Evolutionary conservation across 1,284 basidiomycete genomes (phyloP).

Genomic region (Cryptococcus deneoformans): DNA sequence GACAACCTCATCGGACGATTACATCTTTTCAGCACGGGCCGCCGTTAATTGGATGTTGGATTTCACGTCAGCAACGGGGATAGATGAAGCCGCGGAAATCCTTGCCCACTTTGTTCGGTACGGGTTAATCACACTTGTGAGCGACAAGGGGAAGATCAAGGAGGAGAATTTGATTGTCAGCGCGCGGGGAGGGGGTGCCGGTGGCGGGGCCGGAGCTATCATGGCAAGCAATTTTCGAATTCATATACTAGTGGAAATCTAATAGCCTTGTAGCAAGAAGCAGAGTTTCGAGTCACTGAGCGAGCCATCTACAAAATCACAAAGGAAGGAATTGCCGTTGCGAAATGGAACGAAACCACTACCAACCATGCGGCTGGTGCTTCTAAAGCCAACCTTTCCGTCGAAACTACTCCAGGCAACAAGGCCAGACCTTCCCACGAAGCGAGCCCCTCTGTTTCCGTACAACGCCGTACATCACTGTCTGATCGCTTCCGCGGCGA

Average conservation of each 20-base stretch:
- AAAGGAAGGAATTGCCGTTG: slow-evolving; percentile 79
- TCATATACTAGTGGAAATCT: background rate
- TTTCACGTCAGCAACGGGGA: slow-evolving; percentile 91
- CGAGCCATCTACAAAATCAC: slow-evolving; percentile 94
- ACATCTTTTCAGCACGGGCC: slow-evolving; percentile 79
- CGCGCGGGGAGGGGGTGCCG: slow-evolving; percentile 53
- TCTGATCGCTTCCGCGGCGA: slow-evolving; percentile 16
- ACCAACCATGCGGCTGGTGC: slow-evolving; percentile 2
- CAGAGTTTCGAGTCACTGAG: slow-evolving; percentile 91
- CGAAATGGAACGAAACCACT: slow-evolving; percentile 68
- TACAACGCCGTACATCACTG: slow-evolving; percentile 13
- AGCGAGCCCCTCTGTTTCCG: background rate
- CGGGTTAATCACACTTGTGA: slow-evolving; percentile 78
- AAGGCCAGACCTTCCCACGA: slow-evolving; percentile 6
- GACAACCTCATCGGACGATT: slow-evolving; percentile 50
- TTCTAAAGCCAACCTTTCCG: slow-evolving; percentile 20
- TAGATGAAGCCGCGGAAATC: slow-evolving; percentile 97
- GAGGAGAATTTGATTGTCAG: slow-evolving; percentile 86
- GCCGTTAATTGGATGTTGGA: slow-evolving; percentile 97
- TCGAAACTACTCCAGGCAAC: slow-evolving; percentile 6
- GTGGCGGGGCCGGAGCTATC: slow-evolving; percentile 41
- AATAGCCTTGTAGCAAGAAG: slow-evolving; percentile 62
- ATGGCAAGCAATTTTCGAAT: slow-evolving; percentile 27
- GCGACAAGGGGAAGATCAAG: slow-evolving; percentile 64
- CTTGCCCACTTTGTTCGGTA: slow-evolving; percentile 97